These are phyloP conservation scores for Exserohilum turcica DNA, from an alignment of 2,329 filamentous ascomycete species.

Conservation along the genomic window DNA sequence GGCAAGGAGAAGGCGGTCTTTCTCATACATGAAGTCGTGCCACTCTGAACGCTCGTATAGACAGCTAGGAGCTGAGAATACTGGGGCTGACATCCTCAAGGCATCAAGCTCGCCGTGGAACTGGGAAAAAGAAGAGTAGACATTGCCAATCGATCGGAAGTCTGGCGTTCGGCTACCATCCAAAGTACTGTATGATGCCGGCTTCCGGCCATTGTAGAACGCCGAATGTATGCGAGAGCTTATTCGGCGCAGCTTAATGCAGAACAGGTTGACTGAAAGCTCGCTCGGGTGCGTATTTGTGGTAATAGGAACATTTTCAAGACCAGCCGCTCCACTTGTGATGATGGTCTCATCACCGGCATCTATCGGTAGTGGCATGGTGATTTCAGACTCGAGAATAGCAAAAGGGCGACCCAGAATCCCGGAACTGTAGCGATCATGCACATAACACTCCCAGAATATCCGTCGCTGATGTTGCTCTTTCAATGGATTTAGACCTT, in stretches of 20 bases:
- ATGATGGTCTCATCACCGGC: slow-evolving; percentile 40
- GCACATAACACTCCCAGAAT: slow-evolving; percentile 55
- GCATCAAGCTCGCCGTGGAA: slow-evolving; percentile 44
- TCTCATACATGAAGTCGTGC: slow-evolving; percentile 52
- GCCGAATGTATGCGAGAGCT: slow-evolving; percentile 49
- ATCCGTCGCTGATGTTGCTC: slow-evolving; percentile 49
- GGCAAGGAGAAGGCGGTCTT: slow-evolving; percentile 50
- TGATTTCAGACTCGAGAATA: slow-evolving; percentile 50
- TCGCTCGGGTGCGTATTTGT: slow-evolving; percentile 25
- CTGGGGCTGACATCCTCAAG: slow-evolving; percentile 46
- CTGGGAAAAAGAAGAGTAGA: slow-evolving; percentile 2
- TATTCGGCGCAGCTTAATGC: slow-evolving; percentile 48
- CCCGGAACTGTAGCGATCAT: slow-evolving; percentile 53
- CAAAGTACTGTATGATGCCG: background rate
- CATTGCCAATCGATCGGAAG: background rate
- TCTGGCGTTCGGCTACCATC: background rate
- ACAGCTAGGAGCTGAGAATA: slow-evolving; percentile 42
- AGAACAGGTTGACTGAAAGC: slow-evolving; percentile 49
- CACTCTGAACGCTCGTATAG: slow-evolving; percentile 54
- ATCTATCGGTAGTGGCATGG: slow-evolving; percentile 45
- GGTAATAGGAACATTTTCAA: background rate
- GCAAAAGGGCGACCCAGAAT: slow-evolving; percentile 52
- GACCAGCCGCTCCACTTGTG: background rate
- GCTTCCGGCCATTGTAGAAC: slow-evolving; percentile 23
- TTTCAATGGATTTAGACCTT: slow-evolving; percentile 24